Base-by-base conservation (phyloP, 345 rosid species). In the Pistacia integerrima region DNA sequence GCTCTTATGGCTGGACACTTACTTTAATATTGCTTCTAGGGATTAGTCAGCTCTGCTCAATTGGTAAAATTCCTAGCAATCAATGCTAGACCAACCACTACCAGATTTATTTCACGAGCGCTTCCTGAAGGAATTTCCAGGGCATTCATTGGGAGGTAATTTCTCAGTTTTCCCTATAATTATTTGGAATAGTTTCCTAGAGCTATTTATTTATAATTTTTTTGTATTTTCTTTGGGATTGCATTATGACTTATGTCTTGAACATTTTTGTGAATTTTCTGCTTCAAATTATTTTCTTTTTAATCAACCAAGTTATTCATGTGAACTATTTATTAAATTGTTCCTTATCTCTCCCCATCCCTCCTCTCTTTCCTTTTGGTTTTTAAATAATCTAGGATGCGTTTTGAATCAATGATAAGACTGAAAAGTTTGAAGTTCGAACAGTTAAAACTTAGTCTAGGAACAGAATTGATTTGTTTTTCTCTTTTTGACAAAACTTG, bases 111-210 rank as follows among this genome's bases (percentile, higher is more conserved):
- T 75, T 89, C 98, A 59, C 92, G 98, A 75, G 79, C 97, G 49
- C 93, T 93, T 84, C 97, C 98, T n/a, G 88, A 93, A 59, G 92
- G 85, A 74, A 83, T 96, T 58, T 96, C 99, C 1, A 85, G 98
- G 85, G 97, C 91, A 73, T 96, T 93, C 80, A 82, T 96, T 87
- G 98, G 99, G 88, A 96, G 99, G 99, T 93, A 90, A 75, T n/a
- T 25, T 33, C 30, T 49, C 69, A 55, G 20, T 62, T 1, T 28
- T 1, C 30, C 55, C 61, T 64, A 48, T 18, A 69, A 35, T 61
- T 54, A 33, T 28, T 62, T 57, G 30, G 46, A 20, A 8, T 36
- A 22, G 10, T 63, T n/a, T 65, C n/a, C 33, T 4, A 46, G 54
- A 38, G 38, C 41, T 56, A 55, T 9, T n/a, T 36, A 64, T 36